Base-by-base conservation (phyloP, 2,329 filamentous ascomycete species). In the Talaromyces funiculosus region DNA sequence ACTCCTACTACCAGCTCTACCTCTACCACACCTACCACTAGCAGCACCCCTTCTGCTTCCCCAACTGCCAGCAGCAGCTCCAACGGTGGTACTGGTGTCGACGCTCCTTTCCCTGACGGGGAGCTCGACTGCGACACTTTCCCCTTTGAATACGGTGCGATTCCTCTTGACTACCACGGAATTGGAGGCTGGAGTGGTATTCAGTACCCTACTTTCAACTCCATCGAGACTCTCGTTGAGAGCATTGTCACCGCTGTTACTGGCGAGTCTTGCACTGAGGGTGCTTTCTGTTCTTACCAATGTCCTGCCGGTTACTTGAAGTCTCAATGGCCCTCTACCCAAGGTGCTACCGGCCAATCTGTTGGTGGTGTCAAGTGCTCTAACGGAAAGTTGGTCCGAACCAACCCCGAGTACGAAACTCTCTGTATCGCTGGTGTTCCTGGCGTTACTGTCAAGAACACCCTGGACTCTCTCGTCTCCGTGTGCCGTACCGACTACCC, bases 401-500 rank as follows among this genome's bases (percentile, higher is more conserved):
- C 91, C 69, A 90, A 92, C 70, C 67, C 82, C 1, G 74, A 73
- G n/a, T 83, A 80, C 64, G 82, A 83, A 63, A 88, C 81, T 53
- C 86, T 99, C 35, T 99, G 94, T 77, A 85, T 88, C 69, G 67
- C 77, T 33, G 92, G 92, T 64, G 82, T 84, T 54, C 85, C 86
- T 42, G 84, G 87, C 65, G 84, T 97, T 66, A 80, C 81, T 62
- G 84, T 96, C 62, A 72, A 87, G 74, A 99, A 96, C 82, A 85
- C 87, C 59, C 81, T 97, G 35, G 3, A 9, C 29, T 71, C 75
- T 54, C 72, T 83, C 45, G 88, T 90, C 29, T 83, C 88, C 47
- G 84, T 96, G 67, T 99, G 94, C 85, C 91, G 91, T 75, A 97
- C 94, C 66, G 92, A 97, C 75, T 99, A 99, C 78, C 94, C 94